Percentiles rank a stretch among this genome's conserved stretches.
phyloP scores from a whole-genome alignment of 495 filamentous ascomycete genomes.

The Talaromyces thailandensis region DNA sequence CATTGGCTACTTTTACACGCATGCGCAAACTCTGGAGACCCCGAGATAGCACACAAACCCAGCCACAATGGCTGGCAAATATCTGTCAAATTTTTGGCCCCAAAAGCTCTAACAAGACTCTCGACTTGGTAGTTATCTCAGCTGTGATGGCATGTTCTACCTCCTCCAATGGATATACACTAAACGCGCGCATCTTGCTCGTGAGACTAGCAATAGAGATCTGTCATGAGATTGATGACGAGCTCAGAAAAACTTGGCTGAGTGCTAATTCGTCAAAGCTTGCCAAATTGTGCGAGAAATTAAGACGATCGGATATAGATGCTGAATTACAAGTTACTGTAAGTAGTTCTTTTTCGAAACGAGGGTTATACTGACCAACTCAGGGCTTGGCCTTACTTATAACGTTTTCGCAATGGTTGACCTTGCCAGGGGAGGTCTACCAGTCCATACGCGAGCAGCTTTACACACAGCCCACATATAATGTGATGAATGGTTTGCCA shows the following conservation, averaged over 20 bases:
- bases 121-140: constrained; percentile 44
- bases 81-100: constrained; percentile 40
- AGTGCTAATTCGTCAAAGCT: constrained; percentile 29
- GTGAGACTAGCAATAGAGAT: constrained; percentile 42
- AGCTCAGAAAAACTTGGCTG: constrained; percentile 36
- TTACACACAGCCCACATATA: constrained; percentile 12
- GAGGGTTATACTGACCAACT: constrained; percentile 6
- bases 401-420: constrained; percentile 16
- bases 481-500: background rate
- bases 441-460: constrained; percentile 18
- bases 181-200: constrained; percentile 33
- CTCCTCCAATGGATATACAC: constrained; percentile 23
- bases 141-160: constrained; percentile 44
- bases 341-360: background rate
- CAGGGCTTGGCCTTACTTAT: constrained; percentile 32
- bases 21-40: constrained; percentile 19
- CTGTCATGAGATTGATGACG: constrained; percentile 30
- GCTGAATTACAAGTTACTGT: constrained; percentile 35
- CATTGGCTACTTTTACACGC: constrained; percentile 38
- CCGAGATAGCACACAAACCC: constrained; percentile 6
- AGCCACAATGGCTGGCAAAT: constrained; percentile 25
- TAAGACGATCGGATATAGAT: constrained; percentile 28
- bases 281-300: constrained; percentile 45
- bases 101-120: constrained; percentile 41
- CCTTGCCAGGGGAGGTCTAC: constrained; percentile 18